Conservation (phyloP, 1,284 basidiomycete species). For the Sphagnurus paluster region DNA sequence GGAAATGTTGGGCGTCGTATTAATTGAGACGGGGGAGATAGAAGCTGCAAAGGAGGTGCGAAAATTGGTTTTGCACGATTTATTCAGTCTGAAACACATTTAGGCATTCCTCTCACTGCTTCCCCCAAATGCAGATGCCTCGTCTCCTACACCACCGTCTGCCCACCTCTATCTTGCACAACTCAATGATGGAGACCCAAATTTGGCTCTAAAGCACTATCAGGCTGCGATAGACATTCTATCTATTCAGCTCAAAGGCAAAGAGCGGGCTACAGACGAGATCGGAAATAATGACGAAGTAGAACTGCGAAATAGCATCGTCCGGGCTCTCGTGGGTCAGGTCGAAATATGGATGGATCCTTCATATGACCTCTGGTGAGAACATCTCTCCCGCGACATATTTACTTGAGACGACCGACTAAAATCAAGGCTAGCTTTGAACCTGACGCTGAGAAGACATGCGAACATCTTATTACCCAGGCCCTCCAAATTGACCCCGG, state of each 20-base stretch:
- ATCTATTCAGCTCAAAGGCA: constrained; percentile 69
- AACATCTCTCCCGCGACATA: constrained; percentile 12
- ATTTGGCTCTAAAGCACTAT: constrained; percentile 78
- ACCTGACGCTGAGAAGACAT: constrained; percentile 75
- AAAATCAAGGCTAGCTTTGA: constrained; percentile 60
- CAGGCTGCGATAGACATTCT: constrained; percentile 80
- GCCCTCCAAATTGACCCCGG: constrained; percentile 77
- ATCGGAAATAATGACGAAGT: constrained; percentile 48
- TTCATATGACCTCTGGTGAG: constrained; percentile 84
- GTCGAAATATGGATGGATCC: constrained; percentile 97
- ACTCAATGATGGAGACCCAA: constrained; percentile 75
- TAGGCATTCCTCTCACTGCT: constrained; percentile 70
- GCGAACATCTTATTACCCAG: constrained; percentile 72
- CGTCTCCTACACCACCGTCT: constrained; percentile 69
- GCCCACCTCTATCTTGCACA: constrained; percentile 92
- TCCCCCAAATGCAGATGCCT: constrained; percentile 58
- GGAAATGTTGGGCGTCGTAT: constrained; percentile 78
- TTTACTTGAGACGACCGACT: background rate
- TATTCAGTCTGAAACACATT: constrained; percentile 6
- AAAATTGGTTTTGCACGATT: constrained; percentile 3
- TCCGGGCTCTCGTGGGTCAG: constrained; percentile 87
- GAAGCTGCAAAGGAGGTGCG: constrained; percentile 73
- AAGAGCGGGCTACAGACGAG: constrained; percentile 53
- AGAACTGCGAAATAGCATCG: constrained; percentile 73
- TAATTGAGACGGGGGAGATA: constrained; percentile 78